These are phyloP conservation scores for Naegleria gruberi DNA, from an alignment of 208 protist genomes.

Conservation along the genomic window DNA sequence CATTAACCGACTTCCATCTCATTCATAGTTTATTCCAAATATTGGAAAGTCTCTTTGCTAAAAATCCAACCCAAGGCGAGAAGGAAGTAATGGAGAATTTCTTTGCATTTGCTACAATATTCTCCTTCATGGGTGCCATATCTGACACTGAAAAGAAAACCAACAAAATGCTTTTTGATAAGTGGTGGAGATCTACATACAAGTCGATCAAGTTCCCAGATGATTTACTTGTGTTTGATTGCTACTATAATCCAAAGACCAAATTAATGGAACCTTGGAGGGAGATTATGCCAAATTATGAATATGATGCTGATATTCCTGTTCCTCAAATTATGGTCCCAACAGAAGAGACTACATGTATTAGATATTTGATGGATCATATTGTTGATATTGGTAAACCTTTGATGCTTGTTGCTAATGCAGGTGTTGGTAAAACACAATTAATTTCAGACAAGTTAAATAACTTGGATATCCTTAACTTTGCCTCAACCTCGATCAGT, in stretches of 20 bases:
- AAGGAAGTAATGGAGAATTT: constrained; percentile 52
- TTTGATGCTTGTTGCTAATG: constrained; percentile 26
- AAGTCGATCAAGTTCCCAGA: constrained; percentile 49
- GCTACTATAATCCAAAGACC: constrained; percentile 31
- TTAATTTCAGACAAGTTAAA: constrained; percentile 51
- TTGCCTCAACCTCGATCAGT: constrained; percentile 47
- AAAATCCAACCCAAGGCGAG: constrained; percentile 51
- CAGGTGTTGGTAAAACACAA: constrained; percentile 69
- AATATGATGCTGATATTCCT: constrained; percentile 10
- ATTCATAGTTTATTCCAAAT: constrained; percentile 57
- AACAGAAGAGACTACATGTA: constrained; percentile 9
- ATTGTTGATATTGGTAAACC: constrained; percentile 10
- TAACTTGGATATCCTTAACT: constrained; percentile 38
- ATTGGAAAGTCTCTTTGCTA: constrained; percentile 52
- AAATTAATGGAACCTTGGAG: neutral
- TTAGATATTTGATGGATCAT: neutral
- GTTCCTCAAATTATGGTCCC: neutral
- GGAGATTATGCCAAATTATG: neutral
- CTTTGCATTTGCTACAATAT: constrained; percentile 68
- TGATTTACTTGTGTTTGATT: constrained; percentile 64
- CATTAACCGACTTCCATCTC: constrained; percentile 51
- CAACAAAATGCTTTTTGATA: constrained; percentile 44
- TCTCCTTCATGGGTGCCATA: constrained; percentile 59
- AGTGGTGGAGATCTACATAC: constrained; percentile 45
- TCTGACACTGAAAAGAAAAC: constrained; percentile 46